A percentile compares a stretch with the other conserved stretches of the same genome.
phyloP scores from a whole-genome alignment of 2,329 filamentous ascomycete species.

The Helotiales sp. region DNA sequence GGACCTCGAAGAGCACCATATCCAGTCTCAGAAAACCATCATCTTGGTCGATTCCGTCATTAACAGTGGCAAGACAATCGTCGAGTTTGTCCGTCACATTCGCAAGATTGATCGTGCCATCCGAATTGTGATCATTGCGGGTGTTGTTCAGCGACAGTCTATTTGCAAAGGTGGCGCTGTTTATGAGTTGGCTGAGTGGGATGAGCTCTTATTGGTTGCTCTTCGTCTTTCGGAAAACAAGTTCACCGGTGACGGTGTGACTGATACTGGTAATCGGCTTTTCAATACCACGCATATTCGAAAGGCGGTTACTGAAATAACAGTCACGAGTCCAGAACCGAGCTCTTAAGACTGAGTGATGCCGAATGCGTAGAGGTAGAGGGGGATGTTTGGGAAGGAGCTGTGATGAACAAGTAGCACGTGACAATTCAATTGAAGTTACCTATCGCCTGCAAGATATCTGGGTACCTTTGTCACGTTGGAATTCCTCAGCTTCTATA shows the following conservation, averaged over 20 bases:
- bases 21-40: conserved; percentile 42
- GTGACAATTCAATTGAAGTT: too few species aligned
- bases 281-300: conserved; percentile 55
- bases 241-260: conserved; percentile 50
- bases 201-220: conserved; percentile 45
- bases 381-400: too few species aligned
- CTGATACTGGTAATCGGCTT: conserved; percentile 59
- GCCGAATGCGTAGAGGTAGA: too few species aligned
- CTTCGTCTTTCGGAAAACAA: conserved; percentile 57
- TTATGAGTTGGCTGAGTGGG: conserved; percentile 9
- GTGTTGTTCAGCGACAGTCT: conserved; percentile 50
- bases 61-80: conserved; percentile 54
- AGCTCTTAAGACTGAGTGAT: too few species aligned
- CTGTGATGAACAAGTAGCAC: too few species aligned
- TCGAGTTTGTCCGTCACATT: conserved; percentile 50
- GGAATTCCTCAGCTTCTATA: too few species aligned
- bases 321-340: too few species aligned
- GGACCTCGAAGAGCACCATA: conserved; percentile 45
- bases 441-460: too few species aligned
- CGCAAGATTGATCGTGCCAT: conserved; percentile 40
- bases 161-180: conserved; percentile 27
- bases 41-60: conserved; percentile 61
- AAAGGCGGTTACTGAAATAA: neutral
- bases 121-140: conserved; percentile 54
- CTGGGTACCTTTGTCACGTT: too few species aligned